phyloP scores from a whole-genome alignment of 805 yeast species.

The Allodekkera sacchari region DNA sequence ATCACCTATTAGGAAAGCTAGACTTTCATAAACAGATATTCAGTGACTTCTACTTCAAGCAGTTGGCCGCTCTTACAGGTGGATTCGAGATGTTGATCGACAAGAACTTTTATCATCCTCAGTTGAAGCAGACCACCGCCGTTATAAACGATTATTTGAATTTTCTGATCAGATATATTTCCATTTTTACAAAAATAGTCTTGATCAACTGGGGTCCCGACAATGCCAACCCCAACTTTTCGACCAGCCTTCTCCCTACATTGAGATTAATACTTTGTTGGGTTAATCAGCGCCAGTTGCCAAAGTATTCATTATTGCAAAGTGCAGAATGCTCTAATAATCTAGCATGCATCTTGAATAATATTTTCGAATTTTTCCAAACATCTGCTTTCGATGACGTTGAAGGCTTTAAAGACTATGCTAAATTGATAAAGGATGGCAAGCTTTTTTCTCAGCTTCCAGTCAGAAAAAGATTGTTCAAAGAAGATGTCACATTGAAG shows the following conservation, averaged over 20 bases:
- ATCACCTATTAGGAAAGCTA: conserved; percentile 15
- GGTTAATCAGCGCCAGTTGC: conserved; percentile 43
- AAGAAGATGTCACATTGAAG: conserved; percentile 55
- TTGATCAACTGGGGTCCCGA: conserved; percentile 17
- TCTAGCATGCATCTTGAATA: conserved; percentile 16
- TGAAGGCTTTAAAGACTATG: background rate
- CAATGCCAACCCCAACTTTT: conserved; percentile 11
- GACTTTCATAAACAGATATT: conserved; percentile 26
- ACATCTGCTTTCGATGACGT: conserved; percentile 2
- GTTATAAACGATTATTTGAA: conserved; percentile 26
- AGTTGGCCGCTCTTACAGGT: conserved; percentile 29
- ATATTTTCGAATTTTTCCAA: conserved; percentile 10
- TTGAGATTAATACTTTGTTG: conserved; percentile 48
- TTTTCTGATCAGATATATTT: conserved; percentile 34
- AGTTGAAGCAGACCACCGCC: conserved; percentile 16
- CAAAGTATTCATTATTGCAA: conserved; percentile 22
- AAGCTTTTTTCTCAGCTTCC: conserved; percentile 10
- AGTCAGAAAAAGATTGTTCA: conserved; percentile 48
- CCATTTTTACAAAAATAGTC: conserved; percentile 22
- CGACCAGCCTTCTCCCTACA: conserved; percentile 26
- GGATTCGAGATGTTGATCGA: conserved; percentile 28
- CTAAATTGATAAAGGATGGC: conserved; percentile 1
- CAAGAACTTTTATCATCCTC: conserved; percentile 14
- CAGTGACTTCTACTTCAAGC: conserved; percentile 28
- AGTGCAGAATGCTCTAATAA: conserved; percentile 10